Evolutionary conservation across 2,329 filamentous ascomycete genomes (phyloP).

Genomic region (Coniochaeta pulveracea): DNA sequence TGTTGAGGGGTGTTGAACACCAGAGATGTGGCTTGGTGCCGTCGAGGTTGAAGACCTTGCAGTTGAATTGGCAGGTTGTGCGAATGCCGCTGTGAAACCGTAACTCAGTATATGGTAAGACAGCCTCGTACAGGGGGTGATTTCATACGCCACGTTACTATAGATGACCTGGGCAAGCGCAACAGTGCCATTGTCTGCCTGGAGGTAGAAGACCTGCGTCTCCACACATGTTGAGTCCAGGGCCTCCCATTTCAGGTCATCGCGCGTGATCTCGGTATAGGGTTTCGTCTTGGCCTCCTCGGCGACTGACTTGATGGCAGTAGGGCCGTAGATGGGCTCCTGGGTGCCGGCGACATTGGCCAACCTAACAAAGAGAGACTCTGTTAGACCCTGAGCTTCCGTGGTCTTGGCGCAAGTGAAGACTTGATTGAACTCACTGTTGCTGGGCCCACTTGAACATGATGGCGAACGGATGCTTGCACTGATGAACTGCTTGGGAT

Average conservation of each 20-base stretch:
- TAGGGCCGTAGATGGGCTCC: conserved; percentile 88
- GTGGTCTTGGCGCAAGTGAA: neutral
- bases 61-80: conserved; percentile 87
- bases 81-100: conserved; percentile 59
- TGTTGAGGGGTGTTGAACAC: conserved; percentile 68
- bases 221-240: conserved; percentile 84
- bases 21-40: conserved; percentile 65
- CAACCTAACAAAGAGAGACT: conserved; percentile 30
- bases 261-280: conserved; percentile 66
- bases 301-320: conserved; percentile 76
- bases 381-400: neutral
- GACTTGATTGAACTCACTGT: conserved; percentile 48
- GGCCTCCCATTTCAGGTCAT: conserved; percentile 73
- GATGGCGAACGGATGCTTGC: conserved; percentile 18
- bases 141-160: conserved; percentile 82
- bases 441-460: conserved; percentile 96
- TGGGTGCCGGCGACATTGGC: conserved; percentile 85
- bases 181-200: conserved; percentile 64
- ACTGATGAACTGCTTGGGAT: neutral
- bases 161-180: conserved; percentile 88
- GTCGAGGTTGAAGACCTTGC: conserved; percentile 77
- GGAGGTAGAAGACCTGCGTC: conserved; percentile 89
- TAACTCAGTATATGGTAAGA: conserved; percentile 11
- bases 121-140: no score
- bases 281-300: conserved; percentile 67